Conservation (phyloP, 306 rosid species). For the Styphnolobium japonicum region DNA sequence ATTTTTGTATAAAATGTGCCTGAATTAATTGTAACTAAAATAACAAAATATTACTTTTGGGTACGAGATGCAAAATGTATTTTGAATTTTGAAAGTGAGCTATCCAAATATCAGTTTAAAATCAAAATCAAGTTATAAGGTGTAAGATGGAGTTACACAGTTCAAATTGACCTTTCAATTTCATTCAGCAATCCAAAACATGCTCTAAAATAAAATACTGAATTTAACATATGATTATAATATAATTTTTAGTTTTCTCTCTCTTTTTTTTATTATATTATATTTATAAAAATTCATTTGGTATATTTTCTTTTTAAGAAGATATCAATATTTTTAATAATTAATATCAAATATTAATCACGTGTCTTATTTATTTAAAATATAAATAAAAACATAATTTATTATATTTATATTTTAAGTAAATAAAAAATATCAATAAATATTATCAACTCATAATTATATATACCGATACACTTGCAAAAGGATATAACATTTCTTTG, state of each 20-base stretch:
- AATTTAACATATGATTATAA: neutral
- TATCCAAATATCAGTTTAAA: neutral
- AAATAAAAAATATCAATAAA: too few species aligned
- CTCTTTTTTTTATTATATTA: neutral
- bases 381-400: too few species aligned
- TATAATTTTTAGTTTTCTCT: neutral
- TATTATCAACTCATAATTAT: too few species aligned
- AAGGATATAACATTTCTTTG: too few species aligned
- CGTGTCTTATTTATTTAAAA: too few species aligned
- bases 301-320: too few species aligned
- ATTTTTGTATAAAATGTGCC: neutral
- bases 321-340: too few species aligned
- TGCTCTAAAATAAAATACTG: neutral
- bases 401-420: too few species aligned
- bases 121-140: neutral
- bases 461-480: too few species aligned
- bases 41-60: neutral
- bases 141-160: neutral
- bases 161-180: neutral
- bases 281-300: too few species aligned
- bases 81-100: too few species aligned
- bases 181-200: neutral
- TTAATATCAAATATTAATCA: too few species aligned
- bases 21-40: neutral
- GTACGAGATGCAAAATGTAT: neutral